Evolutionary conservation across 163 green algal species (phyloP).

Genomic region (Coccomyxa subellipsoidea): DNA sequence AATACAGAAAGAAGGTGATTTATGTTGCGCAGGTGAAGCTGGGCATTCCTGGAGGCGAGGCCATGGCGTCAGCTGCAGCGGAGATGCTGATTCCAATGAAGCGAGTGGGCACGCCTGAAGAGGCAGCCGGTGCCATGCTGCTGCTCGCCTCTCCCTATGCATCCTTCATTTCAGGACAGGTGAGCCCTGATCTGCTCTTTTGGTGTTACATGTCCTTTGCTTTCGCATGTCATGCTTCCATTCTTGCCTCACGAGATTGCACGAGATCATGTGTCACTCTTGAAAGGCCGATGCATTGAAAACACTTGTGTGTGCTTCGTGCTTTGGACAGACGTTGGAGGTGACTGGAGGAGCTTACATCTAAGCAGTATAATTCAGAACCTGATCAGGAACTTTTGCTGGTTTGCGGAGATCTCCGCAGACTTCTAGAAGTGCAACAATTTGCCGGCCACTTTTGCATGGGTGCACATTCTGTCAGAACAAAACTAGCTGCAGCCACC

Average conservation of each 20-base stretch:
- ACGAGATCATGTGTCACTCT: too few species aligned
- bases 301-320: neutral
- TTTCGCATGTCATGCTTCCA: too few species aligned
- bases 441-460: too few species aligned
- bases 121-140: constrained; percentile 80
- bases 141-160: constrained; percentile 61
- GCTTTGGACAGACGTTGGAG: constrained; percentile 12
- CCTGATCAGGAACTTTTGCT: too few species aligned
- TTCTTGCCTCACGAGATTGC: too few species aligned
- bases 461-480: too few species aligned
- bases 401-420: too few species aligned
- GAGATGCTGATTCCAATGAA: constrained; percentile 61
- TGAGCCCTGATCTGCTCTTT: too few species aligned
- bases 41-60: constrained; percentile 18
- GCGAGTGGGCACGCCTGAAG: constrained; percentile 63
- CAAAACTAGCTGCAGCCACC: too few species aligned
- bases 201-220: too few species aligned
- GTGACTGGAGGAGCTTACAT: constrained; percentile 20
- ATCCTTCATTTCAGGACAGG: constrained; percentile 75
- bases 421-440: too few species aligned
- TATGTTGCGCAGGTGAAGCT: constrained; percentile 13
- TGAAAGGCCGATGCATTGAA: too few species aligned
- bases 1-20: neutral
- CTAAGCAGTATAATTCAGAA: neutral
- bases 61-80: constrained; percentile 25